phyloP scores from a whole-genome alignment of 2,329 filamentous ascomycete genomes.

The Neonectria faginata region DNA sequence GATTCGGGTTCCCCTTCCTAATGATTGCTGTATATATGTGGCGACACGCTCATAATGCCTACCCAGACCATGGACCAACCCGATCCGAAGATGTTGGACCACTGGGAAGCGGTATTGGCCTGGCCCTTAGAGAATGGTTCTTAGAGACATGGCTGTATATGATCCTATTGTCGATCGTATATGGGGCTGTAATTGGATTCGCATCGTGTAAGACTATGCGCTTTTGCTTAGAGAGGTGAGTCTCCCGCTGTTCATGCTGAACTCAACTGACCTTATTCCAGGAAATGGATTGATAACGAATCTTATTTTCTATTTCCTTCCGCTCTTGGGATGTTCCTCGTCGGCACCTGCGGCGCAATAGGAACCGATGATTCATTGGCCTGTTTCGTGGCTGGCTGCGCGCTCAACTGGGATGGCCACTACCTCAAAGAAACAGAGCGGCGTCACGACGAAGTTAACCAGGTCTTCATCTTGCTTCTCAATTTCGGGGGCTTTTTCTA shows the following conservation, averaged over 20 bases:
- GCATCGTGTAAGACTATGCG: slow-evolving; percentile 60
- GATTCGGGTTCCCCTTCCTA: slow-evolving; percentile 71
- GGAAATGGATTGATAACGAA: slow-evolving; percentile 66
- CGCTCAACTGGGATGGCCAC: slow-evolving; percentile 70
- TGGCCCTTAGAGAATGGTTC: slow-evolving; percentile 67
- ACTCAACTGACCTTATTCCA: slow-evolving; percentile 27
- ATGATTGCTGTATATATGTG: slow-evolving; percentile 69
- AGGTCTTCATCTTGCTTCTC: slow-evolving; percentile 65
- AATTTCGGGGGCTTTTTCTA: slow-evolving; percentile 72
- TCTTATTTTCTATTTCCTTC: slow-evolving; percentile 64
- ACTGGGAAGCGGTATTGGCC: slow-evolving; percentile 62
- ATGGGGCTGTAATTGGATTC: slow-evolving; percentile 65
- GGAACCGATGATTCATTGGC: slow-evolving; percentile 71
- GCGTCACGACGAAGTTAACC: slow-evolving; percentile 70
- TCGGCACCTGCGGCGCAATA: slow-evolving; percentile 67
- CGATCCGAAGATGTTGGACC: slow-evolving; percentile 57
- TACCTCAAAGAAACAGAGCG: slow-evolving; percentile 65
- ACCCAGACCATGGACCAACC: not conserved
- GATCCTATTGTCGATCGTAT: slow-evolving; percentile 63
- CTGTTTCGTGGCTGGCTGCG: slow-evolving; percentile 70
- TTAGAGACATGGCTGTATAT: slow-evolving; percentile 71
- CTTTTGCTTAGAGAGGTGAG: slow-evolving; percentile 52
- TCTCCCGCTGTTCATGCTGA: not conserved
- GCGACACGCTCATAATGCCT: slow-evolving; percentile 59
- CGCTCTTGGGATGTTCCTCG: slow-evolving; percentile 65